Conservation (phyloP, 192 early-diverging fungal species). For the Pilaira anomala region DNA sequence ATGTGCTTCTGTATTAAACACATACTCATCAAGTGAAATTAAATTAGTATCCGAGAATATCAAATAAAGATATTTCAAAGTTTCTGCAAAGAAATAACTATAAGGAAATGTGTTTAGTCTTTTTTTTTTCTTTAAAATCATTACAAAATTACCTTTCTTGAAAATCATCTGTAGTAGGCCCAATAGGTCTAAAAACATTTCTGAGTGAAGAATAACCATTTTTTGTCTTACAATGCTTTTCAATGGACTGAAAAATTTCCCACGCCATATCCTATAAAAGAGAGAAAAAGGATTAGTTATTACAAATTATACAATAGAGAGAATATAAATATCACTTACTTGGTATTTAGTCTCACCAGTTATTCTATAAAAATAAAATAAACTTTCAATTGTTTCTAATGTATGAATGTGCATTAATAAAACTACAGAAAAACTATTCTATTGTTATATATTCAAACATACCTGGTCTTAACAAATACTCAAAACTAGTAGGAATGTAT, state of each 20-base stretch:
- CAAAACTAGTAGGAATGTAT: not conserved
- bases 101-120: not conserved
- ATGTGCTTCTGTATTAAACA: conserved; percentile 75
- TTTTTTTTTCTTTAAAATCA: not conserved
- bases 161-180: conserved; percentile 7
- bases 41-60: conserved; percentile 52
- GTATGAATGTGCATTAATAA: not conserved
- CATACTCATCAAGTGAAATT: conserved; percentile 55
- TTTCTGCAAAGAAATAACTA: conserved; percentile 68
- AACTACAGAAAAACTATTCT: not conserved
- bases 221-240: conserved; percentile 25
- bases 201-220: conserved; percentile 21
- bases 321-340: not conserved
- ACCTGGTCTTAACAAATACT: conserved; percentile 53
- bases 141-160: conserved; percentile 27
- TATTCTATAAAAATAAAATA: conserved; percentile 71
- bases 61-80: conserved; percentile 70
- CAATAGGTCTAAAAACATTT: conserved; percentile 2
- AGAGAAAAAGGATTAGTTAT: too few species aligned
- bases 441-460: too few species aligned
- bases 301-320: too few species aligned
- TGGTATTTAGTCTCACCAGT: conserved; percentile 66
- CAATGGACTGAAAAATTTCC: conserved; percentile 45
- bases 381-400: conserved; percentile 69
- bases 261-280: conserved; percentile 55